Conservation (phyloP, 768 basidiomycete species). For the Trametes cingulata region DNA sequence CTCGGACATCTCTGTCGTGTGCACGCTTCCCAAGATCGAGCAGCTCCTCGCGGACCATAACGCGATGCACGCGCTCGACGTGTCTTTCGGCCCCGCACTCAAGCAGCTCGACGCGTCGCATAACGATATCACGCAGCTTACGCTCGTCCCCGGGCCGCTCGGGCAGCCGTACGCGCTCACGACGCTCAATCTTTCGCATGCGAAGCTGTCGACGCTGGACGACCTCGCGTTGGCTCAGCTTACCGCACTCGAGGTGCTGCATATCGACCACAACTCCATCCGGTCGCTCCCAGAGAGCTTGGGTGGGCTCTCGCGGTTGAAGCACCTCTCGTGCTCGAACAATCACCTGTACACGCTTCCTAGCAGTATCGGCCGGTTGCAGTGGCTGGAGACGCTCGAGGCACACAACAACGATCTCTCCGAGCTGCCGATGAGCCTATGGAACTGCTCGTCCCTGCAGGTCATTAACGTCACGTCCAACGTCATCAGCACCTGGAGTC, state of each 20-base stretch:
- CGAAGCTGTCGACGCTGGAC: slow-evolving; percentile 84
- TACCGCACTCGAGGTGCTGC: slow-evolving; percentile 66
- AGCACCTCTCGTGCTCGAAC: slow-evolving; percentile 83
- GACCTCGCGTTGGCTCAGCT: slow-evolving; percentile 73
- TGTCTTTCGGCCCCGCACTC: slow-evolving; percentile 69
- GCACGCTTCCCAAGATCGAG: slow-evolving; percentile 68
- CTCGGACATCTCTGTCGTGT: slow-evolving; percentile 68
- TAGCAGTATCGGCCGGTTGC: slow-evolving; percentile 69
- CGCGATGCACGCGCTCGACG: slow-evolving; percentile 73
- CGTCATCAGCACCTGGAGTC: slow-evolving; percentile 69
- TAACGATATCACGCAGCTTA: slow-evolving; percentile 87
- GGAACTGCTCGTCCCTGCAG: slow-evolving; percentile 76
- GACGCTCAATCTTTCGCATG: slow-evolving; percentile 81
- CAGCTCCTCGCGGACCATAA: slow-evolving; percentile 82
- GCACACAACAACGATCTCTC: slow-evolving; percentile 89
- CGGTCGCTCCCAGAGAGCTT: slow-evolving; percentile 82
- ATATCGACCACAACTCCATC: slow-evolving; percentile 86
- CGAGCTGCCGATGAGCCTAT: slow-evolving; percentile 72
- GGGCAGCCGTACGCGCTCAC: slow-evolving; percentile 61
- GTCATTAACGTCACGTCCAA: slow-evolving; percentile 90
- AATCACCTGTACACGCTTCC: slow-evolving; percentile 84
- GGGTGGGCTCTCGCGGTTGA: slow-evolving; percentile 69
- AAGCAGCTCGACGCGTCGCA: slow-evolving; percentile 72
- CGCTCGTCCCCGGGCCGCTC: slow-evolving; percentile 53
- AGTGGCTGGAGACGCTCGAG: slow-evolving; percentile 74